Conservation (phyloP, 805 yeast species). For the Ogataea pilisensis region DNA sequence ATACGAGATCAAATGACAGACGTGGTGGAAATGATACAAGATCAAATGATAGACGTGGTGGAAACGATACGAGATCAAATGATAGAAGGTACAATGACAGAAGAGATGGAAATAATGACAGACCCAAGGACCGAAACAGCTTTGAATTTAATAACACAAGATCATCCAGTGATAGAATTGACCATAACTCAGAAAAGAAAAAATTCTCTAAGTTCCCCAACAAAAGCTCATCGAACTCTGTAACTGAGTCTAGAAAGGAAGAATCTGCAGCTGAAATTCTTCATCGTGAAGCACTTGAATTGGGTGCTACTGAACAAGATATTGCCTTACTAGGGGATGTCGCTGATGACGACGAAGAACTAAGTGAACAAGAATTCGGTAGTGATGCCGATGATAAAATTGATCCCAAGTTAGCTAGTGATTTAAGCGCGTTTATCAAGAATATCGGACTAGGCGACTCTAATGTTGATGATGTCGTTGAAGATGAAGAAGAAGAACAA, state of each 20-base stretch:
- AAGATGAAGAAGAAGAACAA: constrained; percentile 32
- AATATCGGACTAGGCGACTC: constrained; percentile 56
- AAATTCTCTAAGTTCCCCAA: too few relatives aligned
- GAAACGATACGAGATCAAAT: constrained; percentile 5
- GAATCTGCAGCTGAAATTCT: constrained; percentile 33
- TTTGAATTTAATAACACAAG: neutral
- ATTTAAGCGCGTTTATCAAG: constrained; percentile 59
- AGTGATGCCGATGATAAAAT: constrained; percentile 34
- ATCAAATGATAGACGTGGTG: constrained; percentile 7
- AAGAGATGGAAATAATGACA: too few relatives aligned
- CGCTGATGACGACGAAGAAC: constrained; percentile 41
- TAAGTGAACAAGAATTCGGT: constrained; percentile 49
- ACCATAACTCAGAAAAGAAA: neutral
- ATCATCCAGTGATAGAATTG: neutral
- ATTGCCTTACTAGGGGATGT: constrained; percentile 56
- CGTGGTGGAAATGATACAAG: constrained; percentile 6
- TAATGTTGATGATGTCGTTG: constrained; percentile 35
- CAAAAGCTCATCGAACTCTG: too few relatives aligned
- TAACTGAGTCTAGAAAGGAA: neutral
- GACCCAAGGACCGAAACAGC: constrained; percentile 14
- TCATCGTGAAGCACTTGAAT: constrained; percentile 68
- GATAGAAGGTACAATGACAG: neutral
- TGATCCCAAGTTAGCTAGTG: constrained; percentile 45
- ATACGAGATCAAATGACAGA: constrained; percentile 5
- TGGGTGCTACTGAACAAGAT: constrained; percentile 89